Conservation (phyloP, 2,329 filamentous ascomycete species). For the Simplicillium aogashimaense region DNA sequence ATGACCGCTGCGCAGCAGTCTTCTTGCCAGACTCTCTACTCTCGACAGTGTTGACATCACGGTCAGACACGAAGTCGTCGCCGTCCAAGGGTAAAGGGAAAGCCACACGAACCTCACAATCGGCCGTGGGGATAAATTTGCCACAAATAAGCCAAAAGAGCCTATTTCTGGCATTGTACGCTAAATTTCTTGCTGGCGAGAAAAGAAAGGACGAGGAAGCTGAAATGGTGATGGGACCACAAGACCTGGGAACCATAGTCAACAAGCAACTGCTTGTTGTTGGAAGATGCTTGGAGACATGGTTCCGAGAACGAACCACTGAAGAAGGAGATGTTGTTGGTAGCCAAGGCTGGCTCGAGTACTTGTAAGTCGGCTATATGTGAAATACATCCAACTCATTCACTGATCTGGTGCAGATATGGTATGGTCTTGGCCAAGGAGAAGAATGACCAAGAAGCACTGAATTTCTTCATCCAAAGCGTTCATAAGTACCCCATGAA, state of each 20-base stretch:
- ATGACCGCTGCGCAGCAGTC: constrained; percentile 82
- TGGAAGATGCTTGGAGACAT: constrained; percentile 65
- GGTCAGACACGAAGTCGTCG: constrained; percentile 24
- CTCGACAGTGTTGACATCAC: constrained; percentile 51
- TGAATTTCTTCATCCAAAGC: constrained; percentile 78
- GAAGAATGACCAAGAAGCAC: constrained; percentile 78
- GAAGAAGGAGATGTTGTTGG: constrained; percentile 49
- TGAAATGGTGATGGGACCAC: constrained; percentile 92
- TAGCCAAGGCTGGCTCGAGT: constrained; percentile 90
- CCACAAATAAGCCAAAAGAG: constrained; percentile 77
- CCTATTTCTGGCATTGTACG: constrained; percentile 83
- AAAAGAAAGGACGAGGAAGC: constrained; percentile 94
- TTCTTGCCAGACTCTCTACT: constrained; percentile 75
- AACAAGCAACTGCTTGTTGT: constrained; percentile 80
- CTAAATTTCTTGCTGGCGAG: constrained; percentile 86
- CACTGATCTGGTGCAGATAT: constrained; percentile 41
- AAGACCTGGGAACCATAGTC: constrained; percentile 72
- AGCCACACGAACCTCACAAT: constrained; percentile 18
- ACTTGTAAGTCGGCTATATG: constrained; percentile 40
- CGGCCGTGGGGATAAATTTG: constrained; percentile 19
- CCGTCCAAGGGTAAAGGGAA: constrained; percentile 53
- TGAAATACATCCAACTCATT: background rate
- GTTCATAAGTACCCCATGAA: constrained; percentile 89
- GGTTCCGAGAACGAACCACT: constrained; percentile 59
- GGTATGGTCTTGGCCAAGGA: constrained; percentile 83